Evolutionary conservation across 2,329 filamentous ascomycete genomes (phyloP), one percentile per base, ranked within the genome.

Genomic region (Pestalotiopsis sp.): DNA sequence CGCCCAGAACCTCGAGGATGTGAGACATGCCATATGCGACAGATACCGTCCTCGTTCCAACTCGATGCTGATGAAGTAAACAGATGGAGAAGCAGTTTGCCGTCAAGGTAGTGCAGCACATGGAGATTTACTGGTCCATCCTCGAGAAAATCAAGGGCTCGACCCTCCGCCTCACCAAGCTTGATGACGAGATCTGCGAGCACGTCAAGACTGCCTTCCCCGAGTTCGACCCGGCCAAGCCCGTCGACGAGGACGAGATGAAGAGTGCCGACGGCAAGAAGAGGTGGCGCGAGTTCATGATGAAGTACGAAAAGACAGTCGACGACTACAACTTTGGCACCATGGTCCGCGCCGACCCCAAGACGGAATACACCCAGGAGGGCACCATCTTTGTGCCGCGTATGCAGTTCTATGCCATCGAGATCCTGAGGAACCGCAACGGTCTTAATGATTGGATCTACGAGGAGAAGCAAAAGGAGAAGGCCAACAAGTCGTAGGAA

Each of bases 51-150:
- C 31, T 36, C 31, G 31, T 36, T 6, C 31, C 31, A 6, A 9
- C 31, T 36, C 31, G 31, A 36, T 36, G 7, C 31, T 36, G 31
- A 36, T 36, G 31, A 2, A 5, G 9, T 17, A 20, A 7, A 57
- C 73, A 97, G 93, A 98, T 99, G 80, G 96, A 99, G 88, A 97
- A 98, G 87, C 96, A 98, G 82, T 99, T 99, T 77, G 96, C 96
- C 38, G 96, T 99, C 76, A 98, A 98, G 85, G 95, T 92, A 65
- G 96, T 98, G 49, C 93, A 97, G 81, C 96, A 99, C 81, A 93
- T 99, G 88, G 89, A 93, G 78, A 98, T 95, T 63, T 98, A 99
- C 87, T 99, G 95, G 95, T 87, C 91, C 65, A 95, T 99, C 78
- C 92, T 99, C 75, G 92, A 98, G 82, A 94, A 92, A 79, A 89